Evolutionary conservation across 768 basidiomycete species (phyloP), one percentile per base, ranked within the genome.

Genomic region (Galerina marginata): DNA sequence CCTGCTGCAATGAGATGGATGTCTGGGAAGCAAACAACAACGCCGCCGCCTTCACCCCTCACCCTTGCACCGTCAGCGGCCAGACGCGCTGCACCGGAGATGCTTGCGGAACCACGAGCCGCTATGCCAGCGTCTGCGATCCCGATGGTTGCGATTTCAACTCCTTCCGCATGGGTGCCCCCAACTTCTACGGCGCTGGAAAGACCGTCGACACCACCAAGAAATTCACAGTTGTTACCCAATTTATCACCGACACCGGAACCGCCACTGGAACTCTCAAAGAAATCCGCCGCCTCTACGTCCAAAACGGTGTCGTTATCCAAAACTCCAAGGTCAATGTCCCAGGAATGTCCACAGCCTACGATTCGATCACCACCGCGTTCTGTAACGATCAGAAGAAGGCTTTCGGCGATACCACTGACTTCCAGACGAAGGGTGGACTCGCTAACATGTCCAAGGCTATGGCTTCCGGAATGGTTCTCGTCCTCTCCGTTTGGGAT

Each of bases 1-100:
- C 40, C 6, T 61, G 60, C 54, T 60, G 54, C 20, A 49, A 56
- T 15, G 60, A 61, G 54, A 55, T 61, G 54, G 60, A 56, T 45
- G 56, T 61, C 36, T 61, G 57, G 50, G 50, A 59, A 33, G 57
- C 57, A 2, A 52, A 52, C 37, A 44, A 40, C 3, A 15, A 25
- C 10, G 36, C 57, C 29, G 39, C 48, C 16, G 57, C 45, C 39
- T 58, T 49, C 49, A 50, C 48, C n/a, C 33, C 56, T 10, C 57
- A 59, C 16, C 29, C 57, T 39, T 58, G 57, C 49, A 36, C 40
- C 15, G 26, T 43, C 33, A n/a, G 6, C 12, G 33, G 43, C 37
- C 49, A 36, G 15, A 37, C 16, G 20, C 9, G 9, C 20, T 51
- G 56, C 48, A 42, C 33, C 9, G 47, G 48, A 10, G 25, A 12